A percentile compares a stretch with the other conserved stretches of the same genome.
Conservation (phyloP, 345 rosid species). For the Eucalyptus fibrosa region DNA sequence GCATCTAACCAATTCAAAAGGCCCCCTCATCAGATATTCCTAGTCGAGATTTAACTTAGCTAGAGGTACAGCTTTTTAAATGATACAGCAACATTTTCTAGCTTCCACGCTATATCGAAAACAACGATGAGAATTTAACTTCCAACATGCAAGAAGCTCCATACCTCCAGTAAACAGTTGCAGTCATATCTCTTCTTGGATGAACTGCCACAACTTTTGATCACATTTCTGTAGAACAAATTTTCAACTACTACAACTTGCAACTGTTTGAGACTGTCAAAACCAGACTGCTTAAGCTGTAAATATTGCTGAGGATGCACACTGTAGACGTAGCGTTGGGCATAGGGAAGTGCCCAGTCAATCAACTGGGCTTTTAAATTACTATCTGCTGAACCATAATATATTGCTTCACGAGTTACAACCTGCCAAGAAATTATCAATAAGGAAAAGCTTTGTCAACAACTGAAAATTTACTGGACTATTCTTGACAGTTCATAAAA, state of each 20-base stretch:
- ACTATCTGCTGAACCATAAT: constrained; percentile 35
- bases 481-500: neutral
- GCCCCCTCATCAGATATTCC: neutral
- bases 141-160: neutral
- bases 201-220: constrained; percentile 26
- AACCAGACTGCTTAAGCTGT: constrained; percentile 39
- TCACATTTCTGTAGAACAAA: constrained; percentile 54
- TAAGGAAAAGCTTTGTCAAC: neutral
- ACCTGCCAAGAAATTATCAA: constrained; percentile 32
- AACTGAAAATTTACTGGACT: neutral
- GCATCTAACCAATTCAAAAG: neutral
- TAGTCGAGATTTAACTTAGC: neutral
- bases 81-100: neutral
- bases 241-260: constrained; percentile 53
- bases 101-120: neutral
- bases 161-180: constrained; percentile 75
- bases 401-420: constrained; percentile 72
- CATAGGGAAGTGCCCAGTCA: constrained; percentile 91
- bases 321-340: constrained; percentile 71
- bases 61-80: neutral
- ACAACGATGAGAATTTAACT: neutral
- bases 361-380: constrained; percentile 41
- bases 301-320: constrained; percentile 41
- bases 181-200: constrained; percentile 47
- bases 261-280: constrained; percentile 33